Evolutionary conservation across 176 grass and related monocot genomes (phyloP), one percentile per base, ranked within the genome.

Genomic region (Melocanna baccifera): DNA sequence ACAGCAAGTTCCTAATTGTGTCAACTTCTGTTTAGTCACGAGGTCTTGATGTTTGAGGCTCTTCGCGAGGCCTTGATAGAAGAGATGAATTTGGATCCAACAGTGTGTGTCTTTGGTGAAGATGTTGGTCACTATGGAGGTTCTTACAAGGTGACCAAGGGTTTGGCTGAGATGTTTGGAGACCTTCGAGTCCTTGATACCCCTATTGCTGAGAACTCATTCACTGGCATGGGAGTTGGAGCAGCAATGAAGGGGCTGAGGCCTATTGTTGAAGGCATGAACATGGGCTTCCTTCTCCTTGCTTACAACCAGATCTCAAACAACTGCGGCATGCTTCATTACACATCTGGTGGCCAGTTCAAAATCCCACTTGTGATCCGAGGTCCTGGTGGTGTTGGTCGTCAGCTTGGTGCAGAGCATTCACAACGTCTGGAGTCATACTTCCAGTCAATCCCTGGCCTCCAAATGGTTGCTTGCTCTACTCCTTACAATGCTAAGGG

Each of bases 241-340:
- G 89, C 95, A 62, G 95, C 89, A 34, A 93, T 95, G 95, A 95
- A 84, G 34, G 95, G 92, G 14, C 64, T 93, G 76, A 87, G 85
- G 55, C 92, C 92, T 16, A 76, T 98, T 81, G 75, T 95, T 79
- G 95, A 98, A 84, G 95, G 95, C 64, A 98, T 93, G 92, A 95
- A 95, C 87, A 93, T 95, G 95, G 95, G 95, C 5, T 98, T 98
- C 85, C 91, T 98, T 22, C 92, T 94, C 43, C 89, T 95, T 57
- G 91, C 95, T 40, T 98, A 90, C 77, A 98, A 98, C 84, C 95
- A 98, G 82, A 98, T 93, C 85, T 98, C 95, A 78, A 98, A 95
- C 80, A 95, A 98, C 73, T 91, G 92, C 4, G 95, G 95, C 10
- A 98, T 98, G 95, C 95, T 98, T 77, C 95, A 95, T n/a, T 98